These are phyloP conservation scores for Kodamaea sagamina DNA, from an alignment of 805 yeast species.

Conservation along the genomic window DNA sequence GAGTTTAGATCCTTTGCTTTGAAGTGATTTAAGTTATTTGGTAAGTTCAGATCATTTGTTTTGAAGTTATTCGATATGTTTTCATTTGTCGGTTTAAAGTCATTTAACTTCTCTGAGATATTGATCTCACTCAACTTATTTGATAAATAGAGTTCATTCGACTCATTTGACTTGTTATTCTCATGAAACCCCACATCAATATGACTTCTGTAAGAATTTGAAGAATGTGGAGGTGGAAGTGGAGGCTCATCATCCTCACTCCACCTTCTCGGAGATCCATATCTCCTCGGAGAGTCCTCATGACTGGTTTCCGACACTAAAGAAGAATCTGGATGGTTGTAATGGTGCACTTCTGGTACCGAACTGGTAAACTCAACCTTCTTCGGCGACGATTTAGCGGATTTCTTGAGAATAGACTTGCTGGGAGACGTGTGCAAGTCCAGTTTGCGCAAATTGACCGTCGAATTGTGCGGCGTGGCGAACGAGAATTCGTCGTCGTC, in stretches of 20 bases:
- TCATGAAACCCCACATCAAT: too few relatives aligned
- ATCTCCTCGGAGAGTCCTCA: constrained; percentile 2
- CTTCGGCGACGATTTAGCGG: constrained; percentile 34
- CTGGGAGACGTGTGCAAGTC: constrained; percentile 30
- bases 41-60: too few relatives aligned
- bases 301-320: constrained; percentile 4
- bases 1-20: too few relatives aligned
- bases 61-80: too few relatives aligned
- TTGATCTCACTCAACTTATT: too few relatives aligned
- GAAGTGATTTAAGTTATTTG: too few relatives aligned
- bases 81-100: too few relatives aligned
- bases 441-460: constrained; percentile 8
- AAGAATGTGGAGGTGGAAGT: constrained; percentile 27
- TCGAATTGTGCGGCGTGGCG: constrained; percentile 18
- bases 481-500: constrained; percentile 29
- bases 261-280: not conserved
- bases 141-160: too few relatives aligned
- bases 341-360: constrained; percentile 36
- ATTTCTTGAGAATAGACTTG: constrained; percentile 40
- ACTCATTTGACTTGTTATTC: too few relatives aligned
- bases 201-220: constrained; percentile 11
- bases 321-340: constrained; percentile 17
- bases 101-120: too few relatives aligned
- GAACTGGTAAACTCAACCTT: constrained; percentile 39
- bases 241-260: constrained; percentile 23